Evolutionary conservation across 805 yeast species (phyloP).

Genomic region (Starmerella sp.): DNA sequence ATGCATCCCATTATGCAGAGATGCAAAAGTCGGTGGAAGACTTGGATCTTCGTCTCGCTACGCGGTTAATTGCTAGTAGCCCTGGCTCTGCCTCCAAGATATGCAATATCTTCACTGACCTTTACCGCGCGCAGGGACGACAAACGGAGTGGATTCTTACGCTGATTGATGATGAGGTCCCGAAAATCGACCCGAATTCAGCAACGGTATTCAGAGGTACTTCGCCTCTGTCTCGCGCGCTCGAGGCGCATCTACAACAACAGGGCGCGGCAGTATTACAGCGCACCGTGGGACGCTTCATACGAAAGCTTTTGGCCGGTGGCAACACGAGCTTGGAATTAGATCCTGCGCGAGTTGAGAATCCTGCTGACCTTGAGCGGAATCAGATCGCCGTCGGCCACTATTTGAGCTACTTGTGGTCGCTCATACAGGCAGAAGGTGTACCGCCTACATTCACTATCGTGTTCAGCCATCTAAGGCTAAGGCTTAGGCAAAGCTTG

Average conservation of each 20-base stretch:
- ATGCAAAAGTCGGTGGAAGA: slow-evolving; percentile 48
- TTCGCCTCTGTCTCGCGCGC: slow-evolving; percentile 65
- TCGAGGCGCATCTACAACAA: slow-evolving; percentile 65
- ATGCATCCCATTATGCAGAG: slow-evolving; percentile 47
- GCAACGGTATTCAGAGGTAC: slow-evolving; percentile 74
- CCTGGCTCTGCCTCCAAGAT: slow-evolving; percentile 10
- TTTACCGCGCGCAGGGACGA: slow-evolving; percentile 57
- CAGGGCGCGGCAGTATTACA: slow-evolving; percentile 72
- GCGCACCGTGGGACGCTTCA: slow-evolving; percentile 58
- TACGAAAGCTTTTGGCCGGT: slow-evolving; percentile 40
- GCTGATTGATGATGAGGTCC: slow-evolving; percentile 56
- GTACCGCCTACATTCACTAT: slow-evolving; percentile 22
- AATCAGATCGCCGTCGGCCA: slow-evolving; percentile 41
- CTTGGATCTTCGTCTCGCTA: slow-evolving; percentile 31
- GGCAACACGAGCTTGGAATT: slow-evolving; percentile 54
- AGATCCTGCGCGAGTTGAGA: slow-evolving; percentile 55
- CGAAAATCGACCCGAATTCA: slow-evolving; percentile 25
- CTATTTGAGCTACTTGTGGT: slow-evolving; percentile 28
- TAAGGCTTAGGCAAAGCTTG: slow-evolving; percentile 7
- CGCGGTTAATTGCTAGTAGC: slow-evolving; percentile 24
- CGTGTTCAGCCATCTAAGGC: slow-evolving; percentile 18
- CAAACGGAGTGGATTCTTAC: slow-evolving; percentile 66
- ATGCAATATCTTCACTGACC: slow-evolving; percentile 45
- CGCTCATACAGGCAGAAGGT: slow-evolving; percentile 16
- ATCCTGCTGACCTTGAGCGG: slow-evolving; percentile 31